Conservation (phyloP, 768 basidiomycete genomes). For the Boletales sp. region DNA sequence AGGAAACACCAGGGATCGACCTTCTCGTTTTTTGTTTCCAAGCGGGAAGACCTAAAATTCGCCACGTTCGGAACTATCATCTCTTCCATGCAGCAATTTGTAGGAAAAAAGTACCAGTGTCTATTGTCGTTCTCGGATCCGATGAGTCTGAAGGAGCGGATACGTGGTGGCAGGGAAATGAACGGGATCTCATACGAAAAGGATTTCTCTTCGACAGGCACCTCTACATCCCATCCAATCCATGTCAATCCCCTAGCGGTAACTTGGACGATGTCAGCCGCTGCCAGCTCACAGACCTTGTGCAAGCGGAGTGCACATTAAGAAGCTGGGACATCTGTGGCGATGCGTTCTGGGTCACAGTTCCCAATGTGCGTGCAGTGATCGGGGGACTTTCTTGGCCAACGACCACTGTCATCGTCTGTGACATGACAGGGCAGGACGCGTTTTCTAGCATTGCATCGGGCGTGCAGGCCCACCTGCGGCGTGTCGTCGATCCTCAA, state of each 20-base stretch:
- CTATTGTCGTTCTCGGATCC: conserved; percentile 30
- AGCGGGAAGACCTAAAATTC: conserved; percentile 17
- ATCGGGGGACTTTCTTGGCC: conserved; percentile 17
- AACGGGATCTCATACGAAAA: conserved; percentile 8
- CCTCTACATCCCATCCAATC: conserved; percentile 17
- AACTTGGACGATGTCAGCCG: not conserved
- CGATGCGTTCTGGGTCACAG: conserved; percentile 8
- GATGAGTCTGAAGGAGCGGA: conserved; percentile 14
- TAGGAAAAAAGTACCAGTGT: conserved; percentile 28
- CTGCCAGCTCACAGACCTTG: conserved; percentile 2
- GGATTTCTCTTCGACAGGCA: conserved; percentile 26
- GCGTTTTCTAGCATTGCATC: conserved; percentile 7
- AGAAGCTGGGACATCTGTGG: conserved; percentile 14
- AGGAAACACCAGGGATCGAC: conserved; percentile 11
- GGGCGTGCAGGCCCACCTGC: conserved; percentile 7
- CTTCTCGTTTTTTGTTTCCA: conserved; percentile 30
- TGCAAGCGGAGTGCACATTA: conserved; percentile 7
- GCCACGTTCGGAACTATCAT: conserved; percentile 25
- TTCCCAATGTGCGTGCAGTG: conserved; percentile 16
- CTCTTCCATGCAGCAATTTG: conserved; percentile 31
- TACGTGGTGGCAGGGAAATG: conserved; percentile 30
- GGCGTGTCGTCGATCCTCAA: not conserved
- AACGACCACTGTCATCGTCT: conserved; percentile 18
- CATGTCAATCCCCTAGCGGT: not conserved
- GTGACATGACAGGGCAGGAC: conserved; percentile 9